Base-by-base conservation (phyloP, 164 flowering plant genomes). In the Aristolochia californica region DNA sequence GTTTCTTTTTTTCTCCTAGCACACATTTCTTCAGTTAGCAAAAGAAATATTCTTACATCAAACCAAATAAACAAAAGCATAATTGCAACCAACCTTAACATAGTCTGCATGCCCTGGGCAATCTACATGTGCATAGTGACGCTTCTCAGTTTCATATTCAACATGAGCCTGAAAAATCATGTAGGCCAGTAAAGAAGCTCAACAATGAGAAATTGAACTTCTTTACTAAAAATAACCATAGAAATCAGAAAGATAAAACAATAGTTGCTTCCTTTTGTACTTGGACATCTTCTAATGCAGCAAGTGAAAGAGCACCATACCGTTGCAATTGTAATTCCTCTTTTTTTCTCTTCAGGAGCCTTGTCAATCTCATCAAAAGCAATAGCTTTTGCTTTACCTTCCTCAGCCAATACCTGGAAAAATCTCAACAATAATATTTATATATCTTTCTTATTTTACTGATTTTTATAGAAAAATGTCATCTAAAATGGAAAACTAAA, bases 71-170 rank as follows among this genome's bases (percentile, higher is more conserved):
- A 47, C 43, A 25, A 11, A 15, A 54, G 43, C 30, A 49, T 16
- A 9, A 38, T 28, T 2, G 28, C 28, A 38, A 58, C 58, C 50
- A 75, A 89, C 99, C 70, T 93, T 93, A 14, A 93, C 97, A 72
- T 93, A 93, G 65, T 93, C 99, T 15, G 97, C 99, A 74, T 93
- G 97, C 57, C 96, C 99, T 4, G 99, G 99, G 66, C 97, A 93
- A 74, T 93, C 97, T 17, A 93, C 99, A 79, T 93, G 97, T 23
- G 97, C 96, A 74, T 93, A 93, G 59, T 89, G 99, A 34, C 99
- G 71, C 75, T 89, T 93, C 4, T 72, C 70, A 50, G 99, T 93
- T 74, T 93, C 99, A 70, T 93, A 93, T 74, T 93, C 99, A 50
- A 93, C 99, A 73, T 93, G 97, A 45, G 99, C 93, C 99, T 93